phyloP scores from a whole-genome alignment of 2,329 filamentous ascomycete species.

The Monosporascus cannonballus region DNA sequence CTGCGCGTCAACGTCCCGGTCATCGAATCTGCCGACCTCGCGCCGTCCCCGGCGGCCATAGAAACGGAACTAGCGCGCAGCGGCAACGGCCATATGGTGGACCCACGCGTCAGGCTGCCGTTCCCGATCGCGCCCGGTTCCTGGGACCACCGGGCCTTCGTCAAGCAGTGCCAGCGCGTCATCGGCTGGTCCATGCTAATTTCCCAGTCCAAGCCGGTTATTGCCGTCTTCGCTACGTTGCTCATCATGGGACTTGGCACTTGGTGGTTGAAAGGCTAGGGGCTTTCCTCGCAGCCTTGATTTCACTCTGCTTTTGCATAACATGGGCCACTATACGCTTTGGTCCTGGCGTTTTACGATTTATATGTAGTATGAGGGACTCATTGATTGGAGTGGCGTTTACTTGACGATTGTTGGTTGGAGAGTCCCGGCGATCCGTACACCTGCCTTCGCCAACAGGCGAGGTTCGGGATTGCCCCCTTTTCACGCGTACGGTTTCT shows the following conservation, averaged over 20 bases:
- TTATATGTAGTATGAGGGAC: background rate
- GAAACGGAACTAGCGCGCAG: slow-evolving; percentile 10
- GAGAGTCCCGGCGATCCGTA: too few species aligned
- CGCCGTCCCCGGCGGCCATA: slow-evolving; percentile 20
- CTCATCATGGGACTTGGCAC: slow-evolving; percentile 34
- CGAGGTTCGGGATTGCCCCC: too few species aligned
- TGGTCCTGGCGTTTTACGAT: background rate
- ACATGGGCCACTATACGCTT: background rate
- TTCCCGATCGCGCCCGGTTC: slow-evolving; percentile 48
- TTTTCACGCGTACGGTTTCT: too few species aligned
- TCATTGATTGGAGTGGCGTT: too few species aligned
- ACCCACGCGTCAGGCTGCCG: slow-evolving; percentile 33
- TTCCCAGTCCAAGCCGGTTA: slow-evolving; percentile 47
- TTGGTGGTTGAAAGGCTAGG: slow-evolving; percentile 37
- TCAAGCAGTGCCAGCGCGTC: slow-evolving; percentile 28
- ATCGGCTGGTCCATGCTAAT: slow-evolving; percentile 50
- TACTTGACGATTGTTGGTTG: too few species aligned
- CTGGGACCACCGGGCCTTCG: slow-evolving; percentile 40
- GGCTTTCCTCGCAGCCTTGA: slow-evolving; percentile 3
- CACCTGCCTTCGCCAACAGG: too few species aligned
- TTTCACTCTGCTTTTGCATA: slow-evolving; percentile 1
- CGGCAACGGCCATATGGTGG: slow-evolving; percentile 2
- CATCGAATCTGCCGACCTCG: slow-evolving; percentile 34
- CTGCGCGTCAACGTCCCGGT: slow-evolving; percentile 64
- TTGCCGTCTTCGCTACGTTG: slow-evolving; percentile 37